Evolutionary conservation across 164 flowering plant species (phyloP), one percentile per base, ranked within the genome.

Genomic region (Piper betle): DNA sequence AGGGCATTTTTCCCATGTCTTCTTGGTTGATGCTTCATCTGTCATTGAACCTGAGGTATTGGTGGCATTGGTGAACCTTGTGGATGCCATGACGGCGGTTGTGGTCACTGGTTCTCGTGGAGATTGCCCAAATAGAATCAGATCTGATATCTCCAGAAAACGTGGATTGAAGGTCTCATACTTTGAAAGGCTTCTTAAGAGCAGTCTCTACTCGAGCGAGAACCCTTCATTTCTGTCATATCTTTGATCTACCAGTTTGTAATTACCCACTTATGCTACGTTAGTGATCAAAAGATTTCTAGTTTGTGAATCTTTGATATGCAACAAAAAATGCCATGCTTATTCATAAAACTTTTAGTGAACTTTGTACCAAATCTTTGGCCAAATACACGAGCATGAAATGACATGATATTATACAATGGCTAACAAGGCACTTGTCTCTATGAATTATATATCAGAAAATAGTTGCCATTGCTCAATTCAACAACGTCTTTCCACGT

Each of bases 1-100:
- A n/a, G 80, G 80, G 41, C 82, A 81, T 64, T 81, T 81, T 57
- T 77, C 71, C 61, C 81, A 81, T 63, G 77, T 81, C 40, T 79
- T 79, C 55, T 56, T 79, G 57, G 71, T 79, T 43, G 82, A 79
- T 67, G 77, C 77, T 33, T 73, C 78, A 50, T 68, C 71, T 38
- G 76, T 70, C 33, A 77, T 69, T 37, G 82, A 81, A 63, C 85
- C 82, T 9, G 82, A 81, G 61, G 41, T 56, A n/a, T 55, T 75
- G 71, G 68, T 81, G 56, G 40, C 77, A 52, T 65, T 79, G 42
- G 62, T 70, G 37, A 73, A 72, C 54, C 67, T 81, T 39, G 79
- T 71, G n/a, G 39, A 61, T 33, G 60, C 64, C 37, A 63, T 55
- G 4, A 79, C 85, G 0, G 25, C 53, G 4, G 85, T 81, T 0